These are phyloP conservation scores for Calonectria henricotiae DNA, from an alignment of 2,329 filamentous ascomycete genomes.

Conservation along the genomic window DNA sequence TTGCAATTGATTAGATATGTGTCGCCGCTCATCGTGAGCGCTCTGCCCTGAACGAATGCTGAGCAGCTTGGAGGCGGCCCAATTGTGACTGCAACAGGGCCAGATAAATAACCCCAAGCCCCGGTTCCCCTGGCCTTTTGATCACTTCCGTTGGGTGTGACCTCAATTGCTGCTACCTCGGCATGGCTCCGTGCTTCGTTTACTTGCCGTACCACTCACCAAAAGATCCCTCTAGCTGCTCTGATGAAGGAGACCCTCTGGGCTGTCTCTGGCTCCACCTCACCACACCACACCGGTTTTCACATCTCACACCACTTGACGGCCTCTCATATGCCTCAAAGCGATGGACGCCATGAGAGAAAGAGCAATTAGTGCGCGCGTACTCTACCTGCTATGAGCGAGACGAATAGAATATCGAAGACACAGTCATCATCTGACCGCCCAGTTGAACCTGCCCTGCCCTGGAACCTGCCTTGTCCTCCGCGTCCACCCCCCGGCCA, in stretches of 20 bases:
- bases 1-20: neutral
- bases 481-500: neutral
- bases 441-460: neutral
- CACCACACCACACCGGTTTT: conserved; percentile 11
- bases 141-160: neutral
- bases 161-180: neutral
- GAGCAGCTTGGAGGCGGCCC: neutral
- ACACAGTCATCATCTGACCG: conserved; percentile 8
- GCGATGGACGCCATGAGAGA: neutral
- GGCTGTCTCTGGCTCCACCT: neutral
- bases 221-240: neutral
- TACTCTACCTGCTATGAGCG: conserved; percentile 1
- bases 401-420: conserved; percentile 4
- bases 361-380: conserved; percentile 4
- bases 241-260: neutral
- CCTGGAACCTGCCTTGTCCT: neutral
- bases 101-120: neutral
- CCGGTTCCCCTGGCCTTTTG: neutral
- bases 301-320: conserved; percentile 16
- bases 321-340: neutral
- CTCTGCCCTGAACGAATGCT: neutral
- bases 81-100: neutral
- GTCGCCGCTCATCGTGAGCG: neutral
- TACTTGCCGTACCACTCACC: conserved; percentile 3
- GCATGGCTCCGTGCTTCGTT: neutral